Evolutionary conservation across 495 filamentous ascomycete genomes (phyloP), one percentile per base, ranked within the genome.

Genomic region (Cenococcum geophilum): DNA sequence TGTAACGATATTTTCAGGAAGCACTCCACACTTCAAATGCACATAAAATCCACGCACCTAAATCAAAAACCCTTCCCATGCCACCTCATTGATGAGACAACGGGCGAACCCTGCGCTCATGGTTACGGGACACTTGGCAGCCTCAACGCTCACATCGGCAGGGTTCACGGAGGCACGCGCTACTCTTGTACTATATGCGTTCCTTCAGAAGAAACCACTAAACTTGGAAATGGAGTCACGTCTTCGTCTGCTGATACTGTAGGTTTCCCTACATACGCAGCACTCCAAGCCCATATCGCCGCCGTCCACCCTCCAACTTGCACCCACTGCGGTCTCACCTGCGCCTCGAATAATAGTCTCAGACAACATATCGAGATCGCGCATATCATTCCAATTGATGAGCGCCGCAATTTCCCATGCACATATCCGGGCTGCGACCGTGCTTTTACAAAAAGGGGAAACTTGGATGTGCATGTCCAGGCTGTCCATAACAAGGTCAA

Each of bases 1-100:
- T 98, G 93, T 70, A 77, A 82, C 36, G 81, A 86, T 71, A 82
- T 81, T 14, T 98, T 97, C 73, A 82, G 93, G 45, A 97, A 97
- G 71, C 87, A 91, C 67, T 82, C 87, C 56, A 96, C 91, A 1
- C 80, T 98, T 11, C 83, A 90, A 65, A 83, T 86, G 18, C 93
- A 98, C 72, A 84, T 97, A 53, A 79, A 82, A 21, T 77, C 79
- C 0, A 81, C 79, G 1, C 93, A 98, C 70, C 76, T 92, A 22
- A 77, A 84, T 5, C 71, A 81, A 59, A 78, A 85, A 21, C 82
- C 89, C 1, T 95, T 83, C 62, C 75, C 78, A 1, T 97, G 92
- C 72, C 72, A 73, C 10, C 69, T 81, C 59, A 67, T 80, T 42
- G 80, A 87, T 65, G 72, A 75, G n/a, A 73, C 73, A 22, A 84